Percentiles rank a stretch among this genome's conserved stretches.
phyloP scores from a whole-genome alignment of 768 basidiomycete genomes.

The Boletus sp. region DNA sequence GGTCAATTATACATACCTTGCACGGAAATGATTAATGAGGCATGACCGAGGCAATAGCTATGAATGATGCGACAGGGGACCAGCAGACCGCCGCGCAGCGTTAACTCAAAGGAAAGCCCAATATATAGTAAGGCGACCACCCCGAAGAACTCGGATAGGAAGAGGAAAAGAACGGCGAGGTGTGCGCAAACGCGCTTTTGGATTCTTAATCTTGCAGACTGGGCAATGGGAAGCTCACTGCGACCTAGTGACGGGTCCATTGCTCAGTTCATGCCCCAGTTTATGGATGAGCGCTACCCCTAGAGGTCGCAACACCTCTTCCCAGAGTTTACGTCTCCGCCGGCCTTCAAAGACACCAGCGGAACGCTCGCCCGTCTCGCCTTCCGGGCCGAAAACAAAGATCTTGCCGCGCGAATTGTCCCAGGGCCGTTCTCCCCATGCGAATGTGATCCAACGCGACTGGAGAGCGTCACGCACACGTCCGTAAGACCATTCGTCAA shows the following conservation, averaged over 20 bases:
- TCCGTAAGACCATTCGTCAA: slow-evolving; percentile 63
- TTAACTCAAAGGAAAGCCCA: background rate
- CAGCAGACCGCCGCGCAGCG: background rate
- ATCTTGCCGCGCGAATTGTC: slow-evolving; percentile 52
- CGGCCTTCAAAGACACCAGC: slow-evolving; percentile 62
- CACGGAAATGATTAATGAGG: too few species aligned
- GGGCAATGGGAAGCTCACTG: slow-evolving; percentile 12
- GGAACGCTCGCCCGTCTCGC: slow-evolving; percentile 73
- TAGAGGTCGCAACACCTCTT: slow-evolving; percentile 61
- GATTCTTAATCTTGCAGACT: background rate
- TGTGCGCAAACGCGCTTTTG: slow-evolving; percentile 11
- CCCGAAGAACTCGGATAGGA: background rate
- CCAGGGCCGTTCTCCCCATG: slow-evolving; percentile 73
- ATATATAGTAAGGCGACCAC: slow-evolving; percentile 6
- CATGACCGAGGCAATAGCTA: too few species aligned
- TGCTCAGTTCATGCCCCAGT: slow-evolving; percentile 67
- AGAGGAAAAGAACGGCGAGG: background rate
- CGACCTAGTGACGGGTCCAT: slow-evolving; percentile 48
- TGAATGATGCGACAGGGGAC: too few species aligned
- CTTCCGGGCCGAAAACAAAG: slow-evolving; percentile 80
- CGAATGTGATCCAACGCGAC: slow-evolving; percentile 71
- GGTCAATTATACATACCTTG: too few species aligned
- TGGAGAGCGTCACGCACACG: slow-evolving; percentile 71
- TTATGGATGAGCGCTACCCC: slow-evolving; percentile 69
- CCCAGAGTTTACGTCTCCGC: slow-evolving; percentile 58